These are phyloP conservation scores for Amanita polypyramis DNA, from an alignment of 768 basidiomycete genomes.

Conservation along the genomic window DNA sequence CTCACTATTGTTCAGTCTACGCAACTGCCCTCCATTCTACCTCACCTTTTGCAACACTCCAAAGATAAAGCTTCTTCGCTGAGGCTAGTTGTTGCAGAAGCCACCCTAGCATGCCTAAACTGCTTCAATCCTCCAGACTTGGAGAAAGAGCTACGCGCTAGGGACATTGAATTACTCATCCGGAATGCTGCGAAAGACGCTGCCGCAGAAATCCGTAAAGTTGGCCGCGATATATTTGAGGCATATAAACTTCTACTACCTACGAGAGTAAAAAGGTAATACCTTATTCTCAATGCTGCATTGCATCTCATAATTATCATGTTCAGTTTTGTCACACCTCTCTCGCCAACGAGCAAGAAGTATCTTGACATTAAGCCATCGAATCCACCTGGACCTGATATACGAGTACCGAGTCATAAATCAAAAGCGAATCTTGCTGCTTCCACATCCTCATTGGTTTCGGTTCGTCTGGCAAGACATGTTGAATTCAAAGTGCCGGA, in stretches of 20 bases:
- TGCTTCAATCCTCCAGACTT: slow-evolving; percentile 73
- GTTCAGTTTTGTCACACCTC: slow-evolving; percentile 57
- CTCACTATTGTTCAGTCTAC: slow-evolving; percentile 53
- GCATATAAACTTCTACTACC: slow-evolving; percentile 68
- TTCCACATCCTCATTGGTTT: slow-evolving; percentile 1
- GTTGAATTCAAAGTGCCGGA: background rate
- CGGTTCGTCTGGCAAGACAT: background rate
- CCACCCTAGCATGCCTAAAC: slow-evolving; percentile 55
- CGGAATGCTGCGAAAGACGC: slow-evolving; percentile 59
- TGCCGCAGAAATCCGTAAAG: slow-evolving; percentile 63
- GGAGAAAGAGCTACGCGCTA: slow-evolving; percentile 54
- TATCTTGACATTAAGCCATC: slow-evolving; percentile 44
- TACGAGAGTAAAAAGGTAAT: slow-evolving; percentile 51
- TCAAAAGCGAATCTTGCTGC: background rate
- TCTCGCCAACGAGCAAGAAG: slow-evolving; percentile 69
- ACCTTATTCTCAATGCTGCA: background rate
- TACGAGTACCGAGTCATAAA: background rate
- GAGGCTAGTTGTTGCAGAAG: slow-evolving; percentile 57
- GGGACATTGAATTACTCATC: slow-evolving; percentile 63
- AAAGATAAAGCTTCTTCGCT: slow-evolving; percentile 62
- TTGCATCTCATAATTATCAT: background rate
- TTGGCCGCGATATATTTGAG: slow-evolving; percentile 62
- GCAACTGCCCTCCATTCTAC: slow-evolving; percentile 52
- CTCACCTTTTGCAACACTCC: slow-evolving; percentile 45
- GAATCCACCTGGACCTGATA: slow-evolving; percentile 2